phyloP scores from a whole-genome alignment of 2,329 filamentous ascomycete species.

The Cercospora sp. region DNA sequence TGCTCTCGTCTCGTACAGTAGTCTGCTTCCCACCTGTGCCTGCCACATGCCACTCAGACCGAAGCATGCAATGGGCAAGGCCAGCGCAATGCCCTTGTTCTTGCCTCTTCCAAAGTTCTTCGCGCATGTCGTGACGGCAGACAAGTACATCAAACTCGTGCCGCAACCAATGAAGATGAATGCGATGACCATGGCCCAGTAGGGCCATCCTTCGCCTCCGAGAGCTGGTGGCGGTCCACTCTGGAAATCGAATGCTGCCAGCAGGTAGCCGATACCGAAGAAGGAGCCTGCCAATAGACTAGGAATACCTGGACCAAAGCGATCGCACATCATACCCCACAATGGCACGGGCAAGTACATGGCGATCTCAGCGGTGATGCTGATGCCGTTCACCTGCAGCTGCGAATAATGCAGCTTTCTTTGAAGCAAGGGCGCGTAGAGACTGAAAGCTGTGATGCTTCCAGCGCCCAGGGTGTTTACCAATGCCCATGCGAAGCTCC shows the following conservation, averaged over 20 bases:
- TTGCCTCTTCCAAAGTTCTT: slow-evolving; percentile 95
- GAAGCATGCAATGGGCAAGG: slow-evolving; percentile 87
- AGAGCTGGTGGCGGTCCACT: slow-evolving; percentile 55
- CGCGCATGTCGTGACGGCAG: slow-evolving; percentile 88
- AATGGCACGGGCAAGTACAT: slow-evolving; percentile 91
- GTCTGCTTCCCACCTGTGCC: slow-evolving; percentile 77
- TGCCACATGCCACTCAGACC: slow-evolving; percentile 95
- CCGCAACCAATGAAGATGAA: slow-evolving; percentile 81
- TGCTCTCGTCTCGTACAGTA: slow-evolving; percentile 68
- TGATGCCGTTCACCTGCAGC: slow-evolving; percentile 85
- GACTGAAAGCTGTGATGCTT: slow-evolving; percentile 87
- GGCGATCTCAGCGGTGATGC: slow-evolving; percentile 80
- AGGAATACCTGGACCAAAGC: slow-evolving; percentile 75
- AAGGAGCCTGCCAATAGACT: slow-evolving; percentile 70
- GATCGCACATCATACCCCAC: slow-evolving; percentile 89
- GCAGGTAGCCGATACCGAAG: slow-evolving; percentile 78
- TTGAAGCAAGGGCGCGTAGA: slow-evolving; percentile 90
- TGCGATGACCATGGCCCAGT: slow-evolving; percentile 78
- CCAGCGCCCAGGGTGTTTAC: slow-evolving; percentile 76
- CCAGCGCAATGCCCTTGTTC: slow-evolving; percentile 84
- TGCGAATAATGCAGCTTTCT: slow-evolving; percentile 84
- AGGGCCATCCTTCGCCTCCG: slow-evolving; percentile 64
- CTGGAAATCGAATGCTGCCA: slow-evolving; percentile 77
- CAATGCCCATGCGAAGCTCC: slow-evolving; percentile 62
- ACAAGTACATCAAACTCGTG: slow-evolving; percentile 86